phyloP scores from a whole-genome alignment of 2,329 filamentous ascomycete species.

The Ophioceras dolichostomum region DNA sequence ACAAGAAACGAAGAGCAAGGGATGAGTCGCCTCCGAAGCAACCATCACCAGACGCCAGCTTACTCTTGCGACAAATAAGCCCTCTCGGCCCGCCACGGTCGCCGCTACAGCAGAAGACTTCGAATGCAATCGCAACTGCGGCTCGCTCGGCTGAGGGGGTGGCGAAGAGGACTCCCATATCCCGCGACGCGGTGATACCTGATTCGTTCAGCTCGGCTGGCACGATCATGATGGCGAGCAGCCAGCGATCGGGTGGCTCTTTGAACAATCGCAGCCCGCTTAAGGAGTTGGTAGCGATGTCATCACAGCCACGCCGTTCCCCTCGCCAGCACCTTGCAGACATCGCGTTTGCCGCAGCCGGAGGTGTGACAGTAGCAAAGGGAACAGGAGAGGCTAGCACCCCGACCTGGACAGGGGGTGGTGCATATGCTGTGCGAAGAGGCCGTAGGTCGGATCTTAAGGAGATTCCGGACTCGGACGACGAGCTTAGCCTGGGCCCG shows the following conservation, averaged over 20 bases:
- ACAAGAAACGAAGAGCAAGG: too few relatives aligned
- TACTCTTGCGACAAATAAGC: constrained; percentile 1
- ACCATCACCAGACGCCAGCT: background rate
- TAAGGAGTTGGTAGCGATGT: too few relatives aligned
- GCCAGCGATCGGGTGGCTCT: background rate
- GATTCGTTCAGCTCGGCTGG: constrained; percentile 30
- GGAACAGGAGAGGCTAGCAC: too few relatives aligned
- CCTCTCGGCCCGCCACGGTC: constrained; percentile 14
- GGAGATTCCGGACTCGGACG: constrained; percentile 40
- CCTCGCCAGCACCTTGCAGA: too few relatives aligned
- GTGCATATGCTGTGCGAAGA: too few relatives aligned
- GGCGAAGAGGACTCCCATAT: background rate
- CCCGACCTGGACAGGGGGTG: too few relatives aligned
- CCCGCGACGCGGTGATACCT: constrained; percentile 23
- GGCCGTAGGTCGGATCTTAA: too few relatives aligned
- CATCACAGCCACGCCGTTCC: too few relatives aligned
- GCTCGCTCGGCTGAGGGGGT: constrained; percentile 13
- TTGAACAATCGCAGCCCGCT: constrained; percentile 5
- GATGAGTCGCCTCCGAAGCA: too few relatives aligned
- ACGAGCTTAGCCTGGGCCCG: constrained; percentile 19
- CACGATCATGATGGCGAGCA: background rate
- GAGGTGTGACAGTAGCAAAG: too few relatives aligned
- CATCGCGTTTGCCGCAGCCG: too few relatives aligned
- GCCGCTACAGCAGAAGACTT: constrained; percentile 12
- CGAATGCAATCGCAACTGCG: constrained; percentile 7